Evolutionary conservation across 2,329 filamentous ascomycete species (phyloP), one percentile per base, ranked within the genome.

Genomic region (Fusarium temperatum): DNA sequence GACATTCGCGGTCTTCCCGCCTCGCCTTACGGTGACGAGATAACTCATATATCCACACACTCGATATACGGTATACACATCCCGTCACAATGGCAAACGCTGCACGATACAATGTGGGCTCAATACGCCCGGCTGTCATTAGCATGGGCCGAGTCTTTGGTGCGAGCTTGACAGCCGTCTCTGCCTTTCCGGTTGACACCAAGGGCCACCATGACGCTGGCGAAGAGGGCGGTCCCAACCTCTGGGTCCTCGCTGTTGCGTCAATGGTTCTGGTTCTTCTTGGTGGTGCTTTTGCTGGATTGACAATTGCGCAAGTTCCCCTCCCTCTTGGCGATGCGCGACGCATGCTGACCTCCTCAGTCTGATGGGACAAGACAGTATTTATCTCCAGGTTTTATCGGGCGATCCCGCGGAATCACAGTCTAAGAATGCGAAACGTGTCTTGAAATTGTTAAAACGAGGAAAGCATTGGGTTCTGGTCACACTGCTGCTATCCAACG

Each of bases 381-480:
- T 98, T 78, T 98, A 99, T 82, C 89, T 99, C 22, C 96, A 98
- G 84, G 96, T 99, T 74, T 93, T 99, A 73, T 91, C 95, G 58
- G 92, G 92, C 45, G 97, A 96, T 61, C 91, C 93, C 51, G 92
- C 94, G 82, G 94, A 93, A 63, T 87, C 91, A n/a, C 96, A 98
- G 84, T 92, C 92, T 79, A 94, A 91, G 80, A 94, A 98, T 80
- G 96, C 96, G 2, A 89, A 89, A 64, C 92, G 90, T 73, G 96
- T 99, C 17, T 88, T 96, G 76, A 88, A 90, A 48, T 86, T 99
- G 35, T 85, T 99, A 63, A 91, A 94, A 74, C 93, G 90, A 78
- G 96, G 96, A 78, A 99, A 99, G 82, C 96, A 99, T 83, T 99
- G 96, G 96, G 96, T 99, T 26, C 87, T 99, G 65, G 96, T 99